phyloP scores from a whole-genome alignment of 2,329 filamentous ascomycete genomes.

The Aspergillus versicolor region DNA sequence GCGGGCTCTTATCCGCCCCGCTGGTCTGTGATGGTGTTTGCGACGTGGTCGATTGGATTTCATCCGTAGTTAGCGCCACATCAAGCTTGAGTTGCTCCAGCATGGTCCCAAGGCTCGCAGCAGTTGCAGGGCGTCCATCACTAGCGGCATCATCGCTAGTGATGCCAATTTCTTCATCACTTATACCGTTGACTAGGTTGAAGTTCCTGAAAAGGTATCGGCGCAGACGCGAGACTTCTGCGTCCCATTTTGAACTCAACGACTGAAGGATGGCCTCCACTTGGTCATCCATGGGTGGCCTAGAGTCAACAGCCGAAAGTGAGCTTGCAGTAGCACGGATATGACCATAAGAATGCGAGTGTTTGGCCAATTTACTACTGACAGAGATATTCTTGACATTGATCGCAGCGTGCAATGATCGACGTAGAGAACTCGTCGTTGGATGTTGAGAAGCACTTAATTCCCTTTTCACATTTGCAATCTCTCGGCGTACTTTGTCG shows the following conservation, averaged over 20 bases:
- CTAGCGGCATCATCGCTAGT: slow-evolving; percentile 34
- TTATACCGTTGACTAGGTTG: slow-evolving; percentile 38
- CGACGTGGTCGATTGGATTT: slow-evolving; percentile 21
- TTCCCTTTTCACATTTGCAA: slow-evolving; percentile 52
- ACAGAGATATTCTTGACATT: slow-evolving; percentile 29
- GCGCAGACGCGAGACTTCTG: slow-evolving; percentile 42
- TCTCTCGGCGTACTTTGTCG: slow-evolving; percentile 57
- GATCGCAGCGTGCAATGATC: slow-evolving; percentile 44
- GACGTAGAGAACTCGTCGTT: slow-evolving; percentile 41
- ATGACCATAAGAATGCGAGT: slow-evolving; percentile 20
- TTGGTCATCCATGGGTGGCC: slow-evolving; percentile 36
- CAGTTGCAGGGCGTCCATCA: slow-evolving; percentile 39
- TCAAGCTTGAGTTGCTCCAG: slow-evolving; percentile 39
- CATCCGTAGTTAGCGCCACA: slow-evolving; percentile 30
- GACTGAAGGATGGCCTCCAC: slow-evolving; percentile 42
- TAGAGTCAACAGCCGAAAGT: slow-evolving; percentile 22
- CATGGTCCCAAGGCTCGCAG: slow-evolving; percentile 38
- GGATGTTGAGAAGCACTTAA: slow-evolving; percentile 28
- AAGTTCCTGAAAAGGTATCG: slow-evolving; percentile 49
- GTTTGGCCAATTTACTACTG: slow-evolving; percentile 35
- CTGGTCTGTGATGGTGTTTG: slow-evolving; percentile 7
- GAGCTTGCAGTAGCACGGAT: slow-evolving; percentile 15
- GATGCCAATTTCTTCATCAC: slow-evolving; percentile 13
- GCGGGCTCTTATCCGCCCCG: slow-evolving; percentile 9
- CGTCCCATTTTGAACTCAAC: slow-evolving; percentile 47